Percentiles rank a stretch among this genome's conserved stretches.
These are phyloP conservation scores for Salinomyces thailandicus DNA, from an alignment of 2,329 filamentous ascomycete genomes.

Conservation along the genomic window DNA sequence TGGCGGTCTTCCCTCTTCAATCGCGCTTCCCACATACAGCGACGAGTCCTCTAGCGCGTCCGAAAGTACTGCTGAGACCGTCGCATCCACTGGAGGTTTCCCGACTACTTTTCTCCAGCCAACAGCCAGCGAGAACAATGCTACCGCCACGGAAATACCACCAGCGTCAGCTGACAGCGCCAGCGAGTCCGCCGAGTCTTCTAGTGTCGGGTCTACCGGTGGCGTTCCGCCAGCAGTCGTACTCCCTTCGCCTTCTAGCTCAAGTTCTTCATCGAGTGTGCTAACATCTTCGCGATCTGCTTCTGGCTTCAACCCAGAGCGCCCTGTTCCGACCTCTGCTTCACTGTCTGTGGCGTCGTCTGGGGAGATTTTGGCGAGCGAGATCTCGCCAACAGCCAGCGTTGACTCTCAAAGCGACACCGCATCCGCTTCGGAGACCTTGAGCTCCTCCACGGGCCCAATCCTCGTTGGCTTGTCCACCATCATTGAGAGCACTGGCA, in stretches of 20 bases:
- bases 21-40: constrained; percentile 1
- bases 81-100: constrained; percentile 7
- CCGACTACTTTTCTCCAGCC: constrained; percentile 9
- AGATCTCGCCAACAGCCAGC: constrained; percentile 2
- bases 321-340: neutral
- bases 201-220: constrained; percentile 8
- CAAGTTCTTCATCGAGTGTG: neutral
- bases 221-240: constrained; percentile 2
- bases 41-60: neutral
- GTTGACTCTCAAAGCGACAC: constrained; percentile 2
- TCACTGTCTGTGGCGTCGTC: neutral
- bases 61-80: neutral
- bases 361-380: constrained; percentile 1
- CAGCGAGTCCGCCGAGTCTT: constrained; percentile 1
- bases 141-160: neutral
- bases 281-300: constrained; percentile 1
- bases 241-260: neutral
- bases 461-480: constrained; percentile 27
- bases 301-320: constrained; percentile 1
- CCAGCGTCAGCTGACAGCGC: neutral
- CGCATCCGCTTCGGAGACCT: constrained; percentile 3
- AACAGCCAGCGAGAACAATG: constrained; percentile 3
- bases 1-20: neutral
- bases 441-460: constrained; percentile 11
- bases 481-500: constrained; percentile 15